These are phyloP conservation scores for Cubamyces lactineus DNA, from an alignment of 768 basidiomycete species.

Conservation along the genomic window DNA sequence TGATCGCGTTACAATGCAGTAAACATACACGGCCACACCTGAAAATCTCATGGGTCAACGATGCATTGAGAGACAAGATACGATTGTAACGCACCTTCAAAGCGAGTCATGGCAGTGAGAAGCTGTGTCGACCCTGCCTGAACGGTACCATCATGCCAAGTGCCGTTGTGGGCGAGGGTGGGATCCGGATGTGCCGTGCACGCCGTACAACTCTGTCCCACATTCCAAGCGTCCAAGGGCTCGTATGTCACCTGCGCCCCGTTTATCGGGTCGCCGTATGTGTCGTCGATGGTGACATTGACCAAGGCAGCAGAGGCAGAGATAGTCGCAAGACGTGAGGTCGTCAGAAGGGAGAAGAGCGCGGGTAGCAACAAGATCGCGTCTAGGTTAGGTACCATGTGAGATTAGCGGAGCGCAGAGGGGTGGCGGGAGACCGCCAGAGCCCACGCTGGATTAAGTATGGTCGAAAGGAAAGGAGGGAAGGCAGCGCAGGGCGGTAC, in stretches of 20 bases:
- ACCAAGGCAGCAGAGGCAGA: slow-evolving; percentile 29
- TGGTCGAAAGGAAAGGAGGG: slow-evolving; percentile 17
- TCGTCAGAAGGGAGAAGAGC: neutral
- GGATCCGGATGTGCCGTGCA: slow-evolving; percentile 36
- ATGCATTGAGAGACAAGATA: neutral
- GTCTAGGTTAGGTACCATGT: slow-evolving; percentile 11
- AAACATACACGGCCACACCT: slow-evolving; percentile 52
- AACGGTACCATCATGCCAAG: slow-evolving; percentile 40
- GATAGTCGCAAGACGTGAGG: slow-evolving; percentile 1
- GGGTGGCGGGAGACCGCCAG: neutral
- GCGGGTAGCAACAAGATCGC: slow-evolving; percentile 4
- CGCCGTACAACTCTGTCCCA: slow-evolving; percentile 29
- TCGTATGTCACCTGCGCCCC: slow-evolving; percentile 38
- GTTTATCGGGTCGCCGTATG: slow-evolving; percentile 36
- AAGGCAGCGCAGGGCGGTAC: slow-evolving; percentile 19
- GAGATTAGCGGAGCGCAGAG: slow-evolving; percentile 9
- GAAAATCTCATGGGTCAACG: neutral
- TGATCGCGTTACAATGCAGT: slow-evolving; percentile 40
- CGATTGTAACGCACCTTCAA: slow-evolving; percentile 38
- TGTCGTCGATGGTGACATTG: slow-evolving; percentile 50
- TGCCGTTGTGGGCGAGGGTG: slow-evolving; percentile 26
- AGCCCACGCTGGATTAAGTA: slow-evolving; percentile 10
- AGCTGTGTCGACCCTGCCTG: slow-evolving; percentile 20
- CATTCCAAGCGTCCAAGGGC: slow-evolving; percentile 40
- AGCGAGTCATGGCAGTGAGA: slow-evolving; percentile 36